Evolutionary conservation across 345 rosid genomes (phyloP).

Genomic region (Iberis pinnata): DNA sequence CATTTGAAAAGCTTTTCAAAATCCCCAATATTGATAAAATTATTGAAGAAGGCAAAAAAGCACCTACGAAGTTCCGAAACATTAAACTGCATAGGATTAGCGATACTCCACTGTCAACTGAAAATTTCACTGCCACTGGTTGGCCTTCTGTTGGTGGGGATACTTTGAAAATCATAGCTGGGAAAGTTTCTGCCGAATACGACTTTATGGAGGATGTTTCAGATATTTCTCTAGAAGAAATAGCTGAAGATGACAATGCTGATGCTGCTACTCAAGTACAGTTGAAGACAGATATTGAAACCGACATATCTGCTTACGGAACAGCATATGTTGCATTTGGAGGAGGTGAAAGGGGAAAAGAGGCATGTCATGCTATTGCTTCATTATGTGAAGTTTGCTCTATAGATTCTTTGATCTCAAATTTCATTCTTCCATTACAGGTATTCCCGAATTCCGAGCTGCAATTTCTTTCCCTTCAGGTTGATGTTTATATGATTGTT

Average conservation of each 20-base stretch:
- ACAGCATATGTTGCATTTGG: constrained; percentile 48
- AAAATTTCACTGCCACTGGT: constrained; percentile 62
- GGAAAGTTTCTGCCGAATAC: constrained; percentile 72
- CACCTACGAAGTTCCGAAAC: constrained; percentile 54
- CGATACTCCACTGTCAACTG: constrained; percentile 38
- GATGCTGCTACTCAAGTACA: constrained; percentile 12
- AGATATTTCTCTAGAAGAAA: constrained; percentile 34
- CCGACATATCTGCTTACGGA: constrained; percentile 49
- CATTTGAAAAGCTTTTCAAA: constrained; percentile 43
- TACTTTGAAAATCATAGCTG: constrained; percentile 66
- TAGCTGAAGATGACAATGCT: constrained; percentile 14
- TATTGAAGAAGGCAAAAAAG: constrained; percentile 83
- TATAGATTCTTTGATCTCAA: constrained; percentile 84
- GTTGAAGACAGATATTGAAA: constrained; percentile 20
- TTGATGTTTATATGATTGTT: not conserved
- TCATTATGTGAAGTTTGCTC: constrained; percentile 90
- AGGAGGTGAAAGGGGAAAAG: constrained; percentile 52
- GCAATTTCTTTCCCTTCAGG: not conserved
- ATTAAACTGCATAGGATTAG: constrained; percentile 53
- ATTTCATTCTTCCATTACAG: constrained; percentile 93
- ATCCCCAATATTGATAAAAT: constrained; percentile 65
- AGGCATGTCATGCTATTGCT: constrained; percentile 89
- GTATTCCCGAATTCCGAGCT: constrained; percentile 29
- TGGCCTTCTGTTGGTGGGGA: constrained; percentile 83
- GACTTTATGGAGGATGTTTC: constrained; percentile 36